phyloP scores from a whole-genome alignment of 108 stramenopile genomes.

The Pseudonitzschia delicatissima region DNA sequence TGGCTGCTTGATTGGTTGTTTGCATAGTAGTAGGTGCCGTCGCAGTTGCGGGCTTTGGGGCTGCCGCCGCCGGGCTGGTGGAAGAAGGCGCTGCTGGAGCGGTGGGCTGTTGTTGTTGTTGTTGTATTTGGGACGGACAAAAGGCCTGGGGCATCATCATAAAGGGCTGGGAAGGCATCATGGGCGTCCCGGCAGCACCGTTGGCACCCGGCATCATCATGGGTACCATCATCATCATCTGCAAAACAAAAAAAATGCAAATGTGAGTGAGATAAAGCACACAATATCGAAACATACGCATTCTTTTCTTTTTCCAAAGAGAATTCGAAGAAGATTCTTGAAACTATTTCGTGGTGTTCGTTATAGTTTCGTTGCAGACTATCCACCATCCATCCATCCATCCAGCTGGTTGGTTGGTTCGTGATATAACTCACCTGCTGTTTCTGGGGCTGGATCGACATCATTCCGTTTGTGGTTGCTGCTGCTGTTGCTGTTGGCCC shows the following conservation, averaged over 20 bases:
- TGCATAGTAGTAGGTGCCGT: not conserved
- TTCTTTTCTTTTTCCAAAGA: too few relatives aligned
- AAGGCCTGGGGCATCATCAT: constrained; percentile 16
- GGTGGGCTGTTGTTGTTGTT: constrained; percentile 27
- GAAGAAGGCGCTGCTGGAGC: constrained; percentile 1
- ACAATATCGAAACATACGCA: too few relatives aligned
- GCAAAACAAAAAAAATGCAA: constrained; percentile 9
- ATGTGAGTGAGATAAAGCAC: too few relatives aligned
- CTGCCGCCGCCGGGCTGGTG: not conserved
- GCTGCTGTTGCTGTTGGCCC: constrained; percentile 8
- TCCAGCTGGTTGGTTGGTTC: constrained; percentile 51
- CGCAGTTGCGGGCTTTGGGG: not conserved
- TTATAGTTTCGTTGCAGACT: constrained; percentile 44
- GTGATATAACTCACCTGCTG: constrained; percentile 30
- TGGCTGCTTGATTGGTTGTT: not conserved
- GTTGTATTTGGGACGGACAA: constrained; percentile 24
- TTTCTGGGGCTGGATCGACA: not conserved
- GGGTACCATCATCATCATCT: constrained; percentile 88
- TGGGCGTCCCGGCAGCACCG: constrained; percentile 13
- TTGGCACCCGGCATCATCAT: constrained; percentile 72
- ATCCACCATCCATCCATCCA: constrained; percentile 44
- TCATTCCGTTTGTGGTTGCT: constrained; percentile 2
- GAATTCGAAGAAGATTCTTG: too few relatives aligned
- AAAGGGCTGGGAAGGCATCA: constrained; percentile 9
- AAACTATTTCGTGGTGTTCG: too few relatives aligned